phyloP scores from a whole-genome alignment of 345 rosid species.

The Schrenkiella parvula region DNA sequence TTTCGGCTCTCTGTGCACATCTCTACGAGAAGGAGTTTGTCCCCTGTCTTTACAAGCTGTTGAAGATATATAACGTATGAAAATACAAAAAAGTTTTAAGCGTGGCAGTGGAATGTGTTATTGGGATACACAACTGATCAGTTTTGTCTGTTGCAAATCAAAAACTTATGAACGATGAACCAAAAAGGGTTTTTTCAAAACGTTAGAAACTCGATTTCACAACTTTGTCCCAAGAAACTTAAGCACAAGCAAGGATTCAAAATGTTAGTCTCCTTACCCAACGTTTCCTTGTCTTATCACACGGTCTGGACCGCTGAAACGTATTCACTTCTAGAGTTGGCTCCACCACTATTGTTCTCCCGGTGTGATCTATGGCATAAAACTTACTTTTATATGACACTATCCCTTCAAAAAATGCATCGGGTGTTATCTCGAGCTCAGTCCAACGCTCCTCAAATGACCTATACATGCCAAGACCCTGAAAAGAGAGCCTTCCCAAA shows the following conservation, averaged over 20 bases:
- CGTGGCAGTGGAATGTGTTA: no score
- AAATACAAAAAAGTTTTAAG: no score
- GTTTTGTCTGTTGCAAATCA: no score
- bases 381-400: slow-evolving; percentile 8
- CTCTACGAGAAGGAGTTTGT: slow-evolving; percentile 22
- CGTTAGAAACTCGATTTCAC: no score
- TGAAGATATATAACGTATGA: not conserved
- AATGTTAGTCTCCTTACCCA: slow-evolving; percentile 12
- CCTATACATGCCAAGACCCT: not conserved
- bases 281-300: slow-evolving; percentile 10
- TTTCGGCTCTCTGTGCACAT: not conserved
- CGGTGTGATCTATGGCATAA: not conserved
- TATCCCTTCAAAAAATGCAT: not conserved
- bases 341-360: slow-evolving; percentile 12
- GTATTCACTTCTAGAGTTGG: slow-evolving; percentile 2
- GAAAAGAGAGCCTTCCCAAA: not conserved
- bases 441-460: slow-evolving; percentile 20
- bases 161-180: no score
- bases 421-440: not conserved
- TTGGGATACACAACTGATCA: no score
- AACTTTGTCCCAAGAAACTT: not conserved
- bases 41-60: slow-evolving; percentile 10
- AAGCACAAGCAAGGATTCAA: not conserved
- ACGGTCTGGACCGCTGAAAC: slow-evolving; percentile 13
- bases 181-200: not conserved